Base-by-base conservation (phyloP, 352 stramenopile species). In the Globisporangium polare region DNA sequence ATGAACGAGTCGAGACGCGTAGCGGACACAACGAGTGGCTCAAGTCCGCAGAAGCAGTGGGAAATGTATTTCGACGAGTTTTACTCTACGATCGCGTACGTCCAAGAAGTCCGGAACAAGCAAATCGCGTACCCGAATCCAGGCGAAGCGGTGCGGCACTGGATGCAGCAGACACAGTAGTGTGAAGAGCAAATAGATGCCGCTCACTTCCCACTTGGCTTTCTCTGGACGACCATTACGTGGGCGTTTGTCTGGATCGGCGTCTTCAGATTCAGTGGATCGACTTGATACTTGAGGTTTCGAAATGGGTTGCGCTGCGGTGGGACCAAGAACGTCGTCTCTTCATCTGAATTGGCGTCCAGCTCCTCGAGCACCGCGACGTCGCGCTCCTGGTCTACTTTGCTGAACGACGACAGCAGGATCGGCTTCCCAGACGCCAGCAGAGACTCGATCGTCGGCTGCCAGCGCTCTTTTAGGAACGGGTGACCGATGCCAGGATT, bases 81-180 rank as follows among this genome's bases (percentile, higher is more conserved):
- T 60, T 93, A 90, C 67, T 60, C 87, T 27, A 80, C 74, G 6
- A 78, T 93, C 17, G 74, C 79, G 27, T 77, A 80, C 57, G 52
- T 89, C 33, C 81, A 92, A 33, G 63, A 66, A 17, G 71, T 82
- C 50, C 65, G 71, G 22, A 78, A 62, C 65, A 67, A 60, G 37
- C 63, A 41, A 5, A 66, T 51, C 50, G 46, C 60, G 29, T 82
- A 83, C 62, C 31, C 67, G 9, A 85, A 60, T 46, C 68, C 76
- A 35, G 79, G 81, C 17, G 81, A 92, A 61, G 78, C 80, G 41
- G 68, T 91, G 17, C 69, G 78, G 5, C 67, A 88, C 49, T 89
- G 81, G 83, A 88, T 93, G 65, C 77, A 89, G 47, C 78, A 91
- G 69, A 87, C 72, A 26, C 75, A 86, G 65, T 85, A 84, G 55